Conservation (phyloP, 2,329 filamentous ascomycete genomes). For the Teratosphaeria destructans region DNA sequence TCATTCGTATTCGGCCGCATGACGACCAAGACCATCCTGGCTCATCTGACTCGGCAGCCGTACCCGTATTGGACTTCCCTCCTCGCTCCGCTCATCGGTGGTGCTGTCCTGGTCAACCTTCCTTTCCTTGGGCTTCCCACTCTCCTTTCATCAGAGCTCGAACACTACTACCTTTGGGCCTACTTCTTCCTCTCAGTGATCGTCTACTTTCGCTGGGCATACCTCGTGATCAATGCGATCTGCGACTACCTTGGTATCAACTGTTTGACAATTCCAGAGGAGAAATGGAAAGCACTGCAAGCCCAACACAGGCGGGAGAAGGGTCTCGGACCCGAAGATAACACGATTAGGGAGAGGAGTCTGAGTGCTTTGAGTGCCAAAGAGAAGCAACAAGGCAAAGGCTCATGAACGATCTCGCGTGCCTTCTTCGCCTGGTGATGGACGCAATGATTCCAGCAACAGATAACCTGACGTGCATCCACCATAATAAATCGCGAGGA, state of each 20-base stretch:
- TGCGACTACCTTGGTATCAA: constrained; percentile 90
- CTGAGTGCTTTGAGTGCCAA: background rate
- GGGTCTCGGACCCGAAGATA: background rate
- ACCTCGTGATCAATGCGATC: constrained; percentile 80
- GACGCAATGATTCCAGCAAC: background rate
- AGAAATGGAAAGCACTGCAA: constrained; percentile 24
- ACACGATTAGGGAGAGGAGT: background rate
- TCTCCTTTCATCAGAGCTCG: constrained; percentile 46
- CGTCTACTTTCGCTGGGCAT: constrained; percentile 91
- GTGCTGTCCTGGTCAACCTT: constrained; percentile 72
- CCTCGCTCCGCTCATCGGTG: constrained; percentile 74
- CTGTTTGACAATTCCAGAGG: constrained; percentile 66
- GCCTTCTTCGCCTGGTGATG: background rate
- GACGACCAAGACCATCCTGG: constrained; percentile 98
- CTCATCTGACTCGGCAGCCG: constrained; percentile 82
- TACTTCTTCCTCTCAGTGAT: constrained; percentile 76
- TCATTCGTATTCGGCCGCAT: constrained; percentile 96
- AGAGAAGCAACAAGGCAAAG: background rate
- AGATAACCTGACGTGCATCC: background rate
- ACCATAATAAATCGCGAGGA: background rate
- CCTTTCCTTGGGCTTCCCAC: constrained; percentile 63
- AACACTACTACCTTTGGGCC: constrained; percentile 70
- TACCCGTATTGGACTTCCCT: constrained; percentile 97
- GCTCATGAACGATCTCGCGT: background rate
- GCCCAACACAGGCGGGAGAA: constrained; percentile 4